A percentile compares a stretch with the other conserved stretches of the same genome.
Conservation (phyloP, 2,329 filamentous ascomycete species). For the Acarospora socialis region DNA sequence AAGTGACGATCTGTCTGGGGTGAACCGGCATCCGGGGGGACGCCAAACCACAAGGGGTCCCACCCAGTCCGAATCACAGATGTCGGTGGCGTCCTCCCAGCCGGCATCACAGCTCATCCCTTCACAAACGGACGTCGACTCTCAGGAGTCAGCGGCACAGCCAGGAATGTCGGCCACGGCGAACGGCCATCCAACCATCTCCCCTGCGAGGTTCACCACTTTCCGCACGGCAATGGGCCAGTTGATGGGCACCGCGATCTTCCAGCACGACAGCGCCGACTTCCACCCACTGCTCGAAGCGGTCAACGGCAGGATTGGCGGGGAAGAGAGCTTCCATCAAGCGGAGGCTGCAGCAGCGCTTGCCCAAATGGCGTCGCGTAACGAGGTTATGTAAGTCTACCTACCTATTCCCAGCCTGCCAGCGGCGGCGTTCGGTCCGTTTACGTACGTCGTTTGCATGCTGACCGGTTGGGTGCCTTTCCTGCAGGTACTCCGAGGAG, state of each 20-base stretch:
- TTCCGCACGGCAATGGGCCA: slow-evolving; percentile 77
- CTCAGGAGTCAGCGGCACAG: slow-evolving; percentile 31
- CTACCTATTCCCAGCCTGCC: slow-evolving; percentile 30
- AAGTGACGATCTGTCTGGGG: slow-evolving; percentile 39
- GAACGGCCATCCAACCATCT: slow-evolving; percentile 35
- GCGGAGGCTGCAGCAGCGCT: slow-evolving; percentile 66
- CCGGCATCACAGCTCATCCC: slow-evolving; percentile 56
- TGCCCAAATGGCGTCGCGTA: slow-evolving; percentile 63
- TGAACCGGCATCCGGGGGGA: slow-evolving; percentile 31
- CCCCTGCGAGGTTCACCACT: slow-evolving; percentile 47
- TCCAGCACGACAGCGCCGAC: slow-evolving; percentile 70
- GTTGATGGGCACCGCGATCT: slow-evolving; percentile 68
- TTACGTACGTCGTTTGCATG: slow-evolving; percentile 4
- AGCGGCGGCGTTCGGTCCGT: slow-evolving; percentile 18
- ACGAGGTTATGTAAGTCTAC: slow-evolving; percentile 76
- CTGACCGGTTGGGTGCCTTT: slow-evolving; percentile 9
- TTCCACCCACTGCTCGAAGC: slow-evolving; percentile 61
- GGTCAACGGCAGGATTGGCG: slow-evolving; percentile 58
- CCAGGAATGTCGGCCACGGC: slow-evolving; percentile 27
- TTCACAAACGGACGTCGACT: slow-evolving; percentile 38
- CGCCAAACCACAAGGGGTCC: slow-evolving; percentile 20
- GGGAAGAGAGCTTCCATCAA: slow-evolving; percentile 45
- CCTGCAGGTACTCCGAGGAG: slow-evolving; percentile 28
- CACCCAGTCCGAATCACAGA: slow-evolving; percentile 29
- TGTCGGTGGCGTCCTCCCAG: slow-evolving; percentile 66